phyloP scores from a whole-genome alignment of 345 rosid genomes.

The Gossypium stocksii region DNA sequence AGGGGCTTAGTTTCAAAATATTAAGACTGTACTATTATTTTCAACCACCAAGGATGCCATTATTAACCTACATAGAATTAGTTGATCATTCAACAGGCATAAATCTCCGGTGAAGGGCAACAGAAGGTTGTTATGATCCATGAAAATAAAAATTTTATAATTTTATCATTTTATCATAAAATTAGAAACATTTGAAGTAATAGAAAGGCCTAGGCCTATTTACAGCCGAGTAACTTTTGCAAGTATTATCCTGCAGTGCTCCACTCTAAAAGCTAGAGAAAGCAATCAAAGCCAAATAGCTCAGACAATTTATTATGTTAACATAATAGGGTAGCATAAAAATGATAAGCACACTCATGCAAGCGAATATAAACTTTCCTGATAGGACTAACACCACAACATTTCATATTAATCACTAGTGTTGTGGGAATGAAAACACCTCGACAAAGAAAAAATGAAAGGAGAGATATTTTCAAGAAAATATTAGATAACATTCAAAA shows the following conservation, averaged over 20 bases:
- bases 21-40: neutral
- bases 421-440: too few relatives aligned
- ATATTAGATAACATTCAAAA: neutral
- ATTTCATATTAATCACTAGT: too few relatives aligned
- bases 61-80: neutral
- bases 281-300: neutral
- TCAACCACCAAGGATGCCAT: neutral
- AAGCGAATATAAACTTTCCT: constrained; percentile 1
- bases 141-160: neutral
- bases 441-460: too few relatives aligned
- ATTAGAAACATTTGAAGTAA: neutral
- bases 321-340: neutral
- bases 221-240: neutral
- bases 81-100: neutral
- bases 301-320: neutral
- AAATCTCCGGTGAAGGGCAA: neutral
- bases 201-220: neutral
- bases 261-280: neutral
- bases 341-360: neutral
- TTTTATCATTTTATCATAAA: neutral
- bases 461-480: too few relatives aligned
- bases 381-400: neutral
- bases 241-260: neutral
- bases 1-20: neutral
- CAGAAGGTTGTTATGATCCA: neutral